Conservation (phyloP, 2,329 filamentous ascomycete genomes). For the Paracamarosporium sp. region DNA sequence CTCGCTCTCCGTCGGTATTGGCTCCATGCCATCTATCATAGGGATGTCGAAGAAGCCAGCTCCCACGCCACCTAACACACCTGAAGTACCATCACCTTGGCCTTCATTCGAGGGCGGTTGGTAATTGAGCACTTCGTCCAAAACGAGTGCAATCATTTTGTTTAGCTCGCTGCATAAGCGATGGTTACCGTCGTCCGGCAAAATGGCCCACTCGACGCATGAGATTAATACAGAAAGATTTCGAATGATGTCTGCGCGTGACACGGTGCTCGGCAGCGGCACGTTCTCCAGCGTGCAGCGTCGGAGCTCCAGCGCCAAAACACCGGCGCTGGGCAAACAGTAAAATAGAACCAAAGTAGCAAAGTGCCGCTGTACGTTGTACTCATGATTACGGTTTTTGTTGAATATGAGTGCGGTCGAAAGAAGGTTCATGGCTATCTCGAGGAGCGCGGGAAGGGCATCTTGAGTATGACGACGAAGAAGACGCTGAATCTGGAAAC, state of each 20-base stretch:
- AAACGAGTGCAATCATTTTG: constrained; percentile 42
- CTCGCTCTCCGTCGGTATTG: constrained; percentile 43
- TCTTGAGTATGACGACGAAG: constrained; percentile 40
- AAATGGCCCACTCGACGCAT: constrained; percentile 42
- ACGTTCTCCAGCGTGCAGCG: constrained; percentile 41
- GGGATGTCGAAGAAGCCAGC: constrained; percentile 43
- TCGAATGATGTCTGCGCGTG: constrained; percentile 44
- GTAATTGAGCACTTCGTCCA: constrained; percentile 46
- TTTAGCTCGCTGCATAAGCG: constrained; percentile 45
- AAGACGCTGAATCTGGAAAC: constrained; percentile 43
- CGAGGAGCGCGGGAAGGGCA: constrained; percentile 38
- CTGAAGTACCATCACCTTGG: constrained; percentile 16
- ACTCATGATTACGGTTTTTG: constrained; percentile 38
- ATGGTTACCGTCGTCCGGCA: constrained; percentile 44
- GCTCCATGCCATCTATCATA: constrained; percentile 43
- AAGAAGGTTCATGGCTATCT: constrained; percentile 42
- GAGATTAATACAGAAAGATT: constrained; percentile 45
- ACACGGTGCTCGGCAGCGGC: constrained; percentile 35
- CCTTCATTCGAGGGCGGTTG: constrained; percentile 31
- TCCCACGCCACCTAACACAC: constrained; percentile 17
- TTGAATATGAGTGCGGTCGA: constrained; percentile 39
- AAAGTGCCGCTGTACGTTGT: constrained; percentile 39
- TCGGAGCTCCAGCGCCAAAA: constrained; percentile 42
- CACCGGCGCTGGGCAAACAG: constrained; percentile 43
- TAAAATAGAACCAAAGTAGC: constrained; percentile 44